These are phyloP conservation scores for Craterostigma plantagineum DNA, from an alignment of 257 asterid genomes.

Conservation along the genomic window DNA sequence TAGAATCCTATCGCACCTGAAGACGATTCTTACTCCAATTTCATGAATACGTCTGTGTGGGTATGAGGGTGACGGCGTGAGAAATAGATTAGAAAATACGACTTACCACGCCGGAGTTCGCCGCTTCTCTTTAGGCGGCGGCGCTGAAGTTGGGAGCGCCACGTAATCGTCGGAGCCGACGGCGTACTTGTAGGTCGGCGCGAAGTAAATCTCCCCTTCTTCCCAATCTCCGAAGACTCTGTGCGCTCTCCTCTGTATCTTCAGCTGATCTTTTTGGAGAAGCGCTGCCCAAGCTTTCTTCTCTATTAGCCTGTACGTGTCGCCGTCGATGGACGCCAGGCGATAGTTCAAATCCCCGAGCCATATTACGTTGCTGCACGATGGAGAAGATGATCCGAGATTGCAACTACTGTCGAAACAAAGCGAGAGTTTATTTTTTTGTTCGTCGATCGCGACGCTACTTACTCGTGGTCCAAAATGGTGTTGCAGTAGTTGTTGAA, in stretches of 20 bases:
- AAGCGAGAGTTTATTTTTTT: not conserved
- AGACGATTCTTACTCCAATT: not conserved
- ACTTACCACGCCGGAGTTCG: constrained; percentile 87
- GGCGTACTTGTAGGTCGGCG: constrained; percentile 81
- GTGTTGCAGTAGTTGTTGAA: constrained; percentile 27
- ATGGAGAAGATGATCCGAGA: too few relatives aligned
- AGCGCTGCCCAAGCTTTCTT: constrained; percentile 58
- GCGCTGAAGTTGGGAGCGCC: constrained; percentile 30
- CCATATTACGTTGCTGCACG: constrained; percentile 61
- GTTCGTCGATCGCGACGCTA: not conserved
- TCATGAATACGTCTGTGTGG: not conserved
- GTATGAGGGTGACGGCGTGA: not conserved
- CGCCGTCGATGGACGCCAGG: constrained; percentile 27
- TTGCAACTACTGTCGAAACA: too few relatives aligned
- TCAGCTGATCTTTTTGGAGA: constrained; percentile 59
- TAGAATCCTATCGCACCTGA: constrained; percentile 80
- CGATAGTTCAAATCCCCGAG: constrained; percentile 86
- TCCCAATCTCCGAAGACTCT: constrained; percentile 63
- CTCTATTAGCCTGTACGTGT: constrained; percentile 27
- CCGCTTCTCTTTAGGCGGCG: constrained; percentile 20
- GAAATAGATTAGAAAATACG: not conserved
- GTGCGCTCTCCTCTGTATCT: constrained; percentile 48
- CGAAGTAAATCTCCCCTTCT: constrained; percentile 65
- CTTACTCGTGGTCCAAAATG: constrained; percentile 67
- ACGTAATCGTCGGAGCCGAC: constrained; percentile 44